A percentile compares a stretch with the other conserved stretches of the same genome.
These are phyloP conservation scores for Pulveroboletus ravenelii DNA, from an alignment of 768 basidiomycete genomes.

Conservation along the genomic window DNA sequence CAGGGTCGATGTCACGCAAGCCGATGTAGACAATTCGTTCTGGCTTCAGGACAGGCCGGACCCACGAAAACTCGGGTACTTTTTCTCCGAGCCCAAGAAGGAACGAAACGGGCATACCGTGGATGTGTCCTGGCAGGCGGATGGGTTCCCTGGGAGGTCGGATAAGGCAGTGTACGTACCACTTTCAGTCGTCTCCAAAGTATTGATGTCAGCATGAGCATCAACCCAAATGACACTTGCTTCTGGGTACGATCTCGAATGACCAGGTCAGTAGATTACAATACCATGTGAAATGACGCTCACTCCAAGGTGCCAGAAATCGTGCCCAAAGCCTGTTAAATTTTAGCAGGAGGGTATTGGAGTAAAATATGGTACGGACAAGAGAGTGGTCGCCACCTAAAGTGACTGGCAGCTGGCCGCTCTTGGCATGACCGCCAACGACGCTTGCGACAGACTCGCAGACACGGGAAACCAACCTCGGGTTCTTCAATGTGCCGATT, in stretches of 20 bases:
- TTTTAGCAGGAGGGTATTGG: conserved; percentile 1
- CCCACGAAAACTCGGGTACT: conserved; percentile 48
- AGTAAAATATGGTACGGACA: conserved; percentile 39
- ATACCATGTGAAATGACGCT: conserved; percentile 13
- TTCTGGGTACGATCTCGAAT: conserved; percentile 60
- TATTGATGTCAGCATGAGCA: conserved; percentile 97
- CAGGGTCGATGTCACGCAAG: conserved; percentile 85
- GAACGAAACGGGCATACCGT: conserved; percentile 98
- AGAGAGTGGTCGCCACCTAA: conserved; percentile 96
- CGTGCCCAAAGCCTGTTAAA: conserved; percentile 78
- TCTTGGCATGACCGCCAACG: conserved; percentile 70
- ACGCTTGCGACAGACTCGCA: conserved; percentile 70
- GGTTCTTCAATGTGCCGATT: conserved; percentile 88
- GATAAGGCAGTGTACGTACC: conserved; percentile 36
- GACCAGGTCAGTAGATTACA: conserved; percentile 2
- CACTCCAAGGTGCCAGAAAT: conserved; percentile 84
- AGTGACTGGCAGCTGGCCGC: conserved; percentile 82
- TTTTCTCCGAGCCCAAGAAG: conserved; percentile 50
- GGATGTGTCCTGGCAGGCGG: conserved; percentile 70
- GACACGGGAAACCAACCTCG: conserved; percentile 79
- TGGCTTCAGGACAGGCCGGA: conserved; percentile 62
- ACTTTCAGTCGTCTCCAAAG: conserved; percentile 71
- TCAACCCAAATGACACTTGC: conserved; percentile 95
- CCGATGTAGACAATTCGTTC: conserved; percentile 93
- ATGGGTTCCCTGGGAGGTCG: background rate